phyloP scores from a whole-genome alignment of 208 protist genomes.

The Entamoeba histolytica region DNA sequence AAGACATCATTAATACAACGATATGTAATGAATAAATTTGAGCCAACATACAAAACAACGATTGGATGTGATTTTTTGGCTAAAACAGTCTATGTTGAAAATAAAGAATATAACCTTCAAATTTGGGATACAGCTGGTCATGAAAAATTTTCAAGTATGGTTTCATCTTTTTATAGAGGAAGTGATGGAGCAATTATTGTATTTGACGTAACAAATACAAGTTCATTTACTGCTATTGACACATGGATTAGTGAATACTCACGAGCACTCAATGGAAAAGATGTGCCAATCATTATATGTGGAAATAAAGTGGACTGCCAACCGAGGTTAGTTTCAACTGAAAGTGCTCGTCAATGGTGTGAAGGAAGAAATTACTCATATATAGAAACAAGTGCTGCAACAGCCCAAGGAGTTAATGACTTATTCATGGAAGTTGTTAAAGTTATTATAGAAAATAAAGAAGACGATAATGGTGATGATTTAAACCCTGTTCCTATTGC shows the following conservation, averaged over 20 bases:
- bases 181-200: slow-evolving; percentile 79
- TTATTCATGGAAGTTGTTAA: neutral
- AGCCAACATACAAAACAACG: slow-evolving; percentile 16
- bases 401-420: neutral
- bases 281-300: neutral
- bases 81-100: slow-evolving; percentile 31
- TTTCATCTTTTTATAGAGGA: slow-evolving; percentile 90
- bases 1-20: neutral
- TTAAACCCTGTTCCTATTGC: neutral
- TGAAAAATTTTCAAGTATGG: slow-evolving; percentile 89
- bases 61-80: slow-evolving; percentile 45
- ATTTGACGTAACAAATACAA: slow-evolving; percentile 32
- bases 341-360: neutral
- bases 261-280: neutral
- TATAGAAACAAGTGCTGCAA: neutral
- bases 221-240: slow-evolving; percentile 27
- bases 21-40: slow-evolving; percentile 12
- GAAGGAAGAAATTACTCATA: neutral
- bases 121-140: slow-evolving; percentile 31
- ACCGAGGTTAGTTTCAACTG: neutral
- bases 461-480: neutral
- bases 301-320: neutral
- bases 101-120: slow-evolving; percentile 19
- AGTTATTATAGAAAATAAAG: neutral
- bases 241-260: slow-evolving; percentile 13